phyloP scores from a whole-genome alignment of 805 yeast species.

The Candida awuae region DNA sequence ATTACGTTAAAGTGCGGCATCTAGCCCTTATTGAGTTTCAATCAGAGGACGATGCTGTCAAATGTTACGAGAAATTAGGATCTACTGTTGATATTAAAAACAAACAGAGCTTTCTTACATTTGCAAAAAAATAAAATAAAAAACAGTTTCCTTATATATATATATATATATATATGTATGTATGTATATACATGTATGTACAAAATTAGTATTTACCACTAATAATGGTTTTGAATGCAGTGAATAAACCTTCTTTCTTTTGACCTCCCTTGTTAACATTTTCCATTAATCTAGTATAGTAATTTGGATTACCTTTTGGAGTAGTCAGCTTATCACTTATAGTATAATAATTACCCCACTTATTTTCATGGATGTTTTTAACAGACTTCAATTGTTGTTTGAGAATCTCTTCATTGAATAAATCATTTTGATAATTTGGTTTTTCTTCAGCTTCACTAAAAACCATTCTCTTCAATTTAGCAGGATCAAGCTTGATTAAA shows the following conservation, averaged over 20 bases:
- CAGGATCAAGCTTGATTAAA: slow-evolving; percentile 27
- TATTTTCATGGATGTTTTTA: slow-evolving; percentile 48
- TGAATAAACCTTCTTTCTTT: slow-evolving; percentile 52
- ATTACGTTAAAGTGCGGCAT: slow-evolving; percentile 57
- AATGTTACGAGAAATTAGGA: slow-evolving; percentile 21
- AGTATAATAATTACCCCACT: slow-evolving; percentile 55
- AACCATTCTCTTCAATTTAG: slow-evolving; percentile 33
- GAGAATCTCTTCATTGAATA: slow-evolving; percentile 40
- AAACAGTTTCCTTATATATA: not conserved
- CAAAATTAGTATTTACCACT: slow-evolving; percentile 50
- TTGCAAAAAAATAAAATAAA: slow-evolving; percentile 23
- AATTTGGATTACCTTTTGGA: slow-evolving; percentile 83
- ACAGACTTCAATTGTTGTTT: slow-evolving; percentile 51
- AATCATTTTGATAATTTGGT: slow-evolving; percentile 39
- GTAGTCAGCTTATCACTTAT: slow-evolving; percentile 55
- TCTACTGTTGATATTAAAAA: slow-evolving; percentile 14
- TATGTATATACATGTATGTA: not conserved
- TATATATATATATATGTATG: not conserved
- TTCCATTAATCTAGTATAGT: slow-evolving; percentile 60
- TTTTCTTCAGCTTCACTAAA: slow-evolving; percentile 29
- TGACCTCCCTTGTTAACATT: slow-evolving; percentile 60
- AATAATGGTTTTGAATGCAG: slow-evolving; percentile 66
- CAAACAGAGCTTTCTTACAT: slow-evolving; percentile 21
- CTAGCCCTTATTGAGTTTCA: slow-evolving; percentile 80
- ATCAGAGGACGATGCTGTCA: slow-evolving; percentile 39